phyloP scores from a whole-genome alignment of 1,139 yeast species.

The Pichia sp. region DNA sequence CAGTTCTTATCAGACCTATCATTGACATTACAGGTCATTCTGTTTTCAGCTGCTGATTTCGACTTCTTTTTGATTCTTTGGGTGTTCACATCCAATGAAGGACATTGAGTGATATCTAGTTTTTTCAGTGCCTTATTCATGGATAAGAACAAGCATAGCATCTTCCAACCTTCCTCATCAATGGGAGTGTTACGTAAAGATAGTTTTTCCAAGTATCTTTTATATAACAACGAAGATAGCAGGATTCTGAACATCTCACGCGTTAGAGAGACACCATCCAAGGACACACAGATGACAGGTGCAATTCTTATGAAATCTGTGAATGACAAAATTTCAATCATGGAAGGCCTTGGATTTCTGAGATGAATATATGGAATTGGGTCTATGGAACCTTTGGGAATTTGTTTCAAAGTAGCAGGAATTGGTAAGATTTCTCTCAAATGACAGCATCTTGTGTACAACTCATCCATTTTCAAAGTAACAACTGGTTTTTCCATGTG shows the following conservation, averaged over 20 bases:
- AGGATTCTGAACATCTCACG: slow-evolving; percentile 61
- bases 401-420: slow-evolving; percentile 79
- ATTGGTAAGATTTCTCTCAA: slow-evolving; percentile 88
- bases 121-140: slow-evolving; percentile 52
- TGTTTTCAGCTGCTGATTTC: slow-evolving; percentile 24
- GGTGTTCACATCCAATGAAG: slow-evolving; percentile 53
- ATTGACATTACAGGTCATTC: slow-evolving; percentile 58
- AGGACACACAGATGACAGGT: slow-evolving; percentile 60
- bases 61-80: slow-evolving; percentile 41
- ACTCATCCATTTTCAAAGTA: slow-evolving; percentile 48
- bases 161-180: slow-evolving; percentile 64
- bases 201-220: slow-evolving; percentile 58
- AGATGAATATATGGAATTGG: slow-evolving; percentile 63
- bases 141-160: slow-evolving; percentile 65
- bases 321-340: slow-evolving; percentile 69
- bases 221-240: slow-evolving; percentile 56
- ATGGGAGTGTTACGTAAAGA: slow-evolving; percentile 70
- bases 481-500: slow-evolving; percentile 50
- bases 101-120: slow-evolving; percentile 69
- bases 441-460: slow-evolving; percentile 91
- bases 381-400: slow-evolving; percentile 64
- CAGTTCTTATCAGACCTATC: slow-evolving; percentile 73
- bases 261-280: slow-evolving; percentile 66
- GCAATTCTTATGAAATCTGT: slow-evolving; percentile 73
- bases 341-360: slow-evolving; percentile 68